These are phyloP conservation scores for Pestalotiopsis sp. DNA, from an alignment of 2,329 filamentous ascomycete genomes.

Conservation along the genomic window DNA sequence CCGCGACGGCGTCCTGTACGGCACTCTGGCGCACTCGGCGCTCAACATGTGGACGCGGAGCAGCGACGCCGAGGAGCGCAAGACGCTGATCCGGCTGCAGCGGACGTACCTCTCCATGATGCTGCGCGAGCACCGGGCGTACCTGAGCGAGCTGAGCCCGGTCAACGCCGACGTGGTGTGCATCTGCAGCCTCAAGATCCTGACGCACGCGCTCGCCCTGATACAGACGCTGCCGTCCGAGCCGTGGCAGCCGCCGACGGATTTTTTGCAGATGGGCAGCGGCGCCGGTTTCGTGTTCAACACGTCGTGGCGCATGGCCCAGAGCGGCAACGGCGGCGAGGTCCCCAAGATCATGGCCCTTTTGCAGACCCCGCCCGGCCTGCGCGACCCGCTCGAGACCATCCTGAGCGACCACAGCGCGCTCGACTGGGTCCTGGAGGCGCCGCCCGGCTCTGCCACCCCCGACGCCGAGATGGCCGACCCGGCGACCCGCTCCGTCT, in stretches of 20 bases:
- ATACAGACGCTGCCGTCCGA: conserved; percentile 36
- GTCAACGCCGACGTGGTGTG: conserved; percentile 35
- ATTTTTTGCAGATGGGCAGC: conserved; percentile 36
- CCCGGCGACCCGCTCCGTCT: conserved; percentile 25
- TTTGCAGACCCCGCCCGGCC: conserved; percentile 25
- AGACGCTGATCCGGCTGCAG: conserved; percentile 33
- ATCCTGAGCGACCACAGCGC: conserved; percentile 29
- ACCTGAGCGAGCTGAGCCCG: conserved; percentile 30
- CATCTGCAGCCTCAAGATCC: conserved; percentile 34
- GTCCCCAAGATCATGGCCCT: conserved; percentile 27
- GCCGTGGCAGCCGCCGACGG: conserved; percentile 38
- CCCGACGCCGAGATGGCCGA: conserved; percentile 32
- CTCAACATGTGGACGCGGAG: conserved; percentile 34
- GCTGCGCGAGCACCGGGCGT: conserved; percentile 35
- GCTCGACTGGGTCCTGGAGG: conserved; percentile 35
- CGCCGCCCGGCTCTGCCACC: conserved; percentile 18
- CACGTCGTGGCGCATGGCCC: conserved; percentile 24
- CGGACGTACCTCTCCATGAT: conserved; percentile 36
- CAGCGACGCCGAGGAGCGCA: conserved; percentile 23
- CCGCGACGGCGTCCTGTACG: conserved; percentile 32
- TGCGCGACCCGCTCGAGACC: conserved; percentile 30
- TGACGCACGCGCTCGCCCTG: conserved; percentile 36
- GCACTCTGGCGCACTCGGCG: conserved; percentile 36
- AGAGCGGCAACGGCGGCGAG: conserved; percentile 13
- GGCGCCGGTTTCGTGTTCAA: conserved; percentile 34